Base-by-base conservation (phyloP, 345 rosid species). In the Lenwebbia sp. region DNA sequence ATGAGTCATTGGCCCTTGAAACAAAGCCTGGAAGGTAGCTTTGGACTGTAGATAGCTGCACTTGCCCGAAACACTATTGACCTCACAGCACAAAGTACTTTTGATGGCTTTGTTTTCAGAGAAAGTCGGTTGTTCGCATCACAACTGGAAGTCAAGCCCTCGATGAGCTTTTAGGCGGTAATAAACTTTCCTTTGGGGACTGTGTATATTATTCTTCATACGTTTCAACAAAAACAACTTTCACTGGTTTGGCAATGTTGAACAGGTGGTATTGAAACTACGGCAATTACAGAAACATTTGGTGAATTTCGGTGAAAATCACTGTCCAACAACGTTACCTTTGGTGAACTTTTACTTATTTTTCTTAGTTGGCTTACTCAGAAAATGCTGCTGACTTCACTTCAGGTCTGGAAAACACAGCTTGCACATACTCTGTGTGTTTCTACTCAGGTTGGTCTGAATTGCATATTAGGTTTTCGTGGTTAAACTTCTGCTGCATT, bases 361-460 rank as follows among this genome's bases (percentile, higher is more conserved):
- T 57, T 57, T 57, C 7, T 57, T 57, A 57, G 13, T 12, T 26
- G 28, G 65, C 14, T 57, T 57, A n/a, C 74, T 60, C 74, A 28
- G 37, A 58, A n/a, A 26, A 58, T n/a, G n/a, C 7, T 83, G 25
- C 33, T 26, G 52, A 65, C 50, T 28, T 87, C 81, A 74, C 57
- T 89, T 88, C 91, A 95, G 98, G 93, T 96, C 95, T 86, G 97
- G 99, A 88, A 96, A 91, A 96, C 98, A 70, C 99, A 94, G 87
- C 94, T 96, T 50, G 97, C 97, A 54, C 96, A 92, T 92, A 95
- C 98, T 23, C 96, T 93, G 5, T 96, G 98, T 40, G 98, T 97
- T 86, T 92, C 96, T 49, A 94, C 98, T 55, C 95, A 93, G 98
- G 98, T 97, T 89, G 15, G 84, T 92, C 88, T 47, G 26, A 23